phyloP scores from a whole-genome alignment of 2,329 filamentous ascomycete species.

The Harringtonia aguacate region DNA sequence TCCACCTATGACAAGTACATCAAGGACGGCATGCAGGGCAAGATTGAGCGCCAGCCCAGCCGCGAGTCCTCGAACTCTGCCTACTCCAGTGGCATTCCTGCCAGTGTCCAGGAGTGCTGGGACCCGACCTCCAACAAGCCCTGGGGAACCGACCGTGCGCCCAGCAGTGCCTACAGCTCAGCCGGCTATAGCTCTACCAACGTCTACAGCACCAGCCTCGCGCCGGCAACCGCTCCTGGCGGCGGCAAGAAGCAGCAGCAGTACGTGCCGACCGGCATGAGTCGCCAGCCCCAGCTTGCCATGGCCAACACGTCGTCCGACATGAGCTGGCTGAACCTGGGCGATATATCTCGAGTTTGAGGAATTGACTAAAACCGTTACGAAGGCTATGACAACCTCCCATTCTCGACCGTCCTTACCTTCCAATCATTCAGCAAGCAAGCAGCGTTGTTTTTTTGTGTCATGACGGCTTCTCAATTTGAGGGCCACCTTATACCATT shows the following conservation, averaged over 20 bases:
- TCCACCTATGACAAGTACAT: conserved; percentile 42
- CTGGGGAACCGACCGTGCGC: conserved; percentile 38
- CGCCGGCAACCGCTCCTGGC: conserved; percentile 18
- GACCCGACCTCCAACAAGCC: conserved; percentile 32
- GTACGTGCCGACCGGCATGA: conserved; percentile 23
- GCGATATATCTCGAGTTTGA: conserved; percentile 23
- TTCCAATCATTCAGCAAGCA: not conserved
- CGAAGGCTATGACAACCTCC: not conserved
- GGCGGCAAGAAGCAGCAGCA: conserved; percentile 2
- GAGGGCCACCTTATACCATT: not conserved
- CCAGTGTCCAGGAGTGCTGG: conserved; percentile 50
- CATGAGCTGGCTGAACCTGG: conserved; percentile 74
- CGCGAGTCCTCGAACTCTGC: conserved; percentile 35
- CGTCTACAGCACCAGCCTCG: conserved; percentile 33
- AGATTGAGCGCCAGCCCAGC: conserved; percentile 48
- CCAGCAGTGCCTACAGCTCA: conserved; percentile 39
- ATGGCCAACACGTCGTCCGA: conserved; percentile 46
- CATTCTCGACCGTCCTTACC: not conserved
- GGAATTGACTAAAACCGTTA: not conserved
- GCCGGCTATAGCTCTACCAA: conserved; percentile 33
- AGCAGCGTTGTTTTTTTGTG: not conserved
- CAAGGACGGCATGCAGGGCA: conserved; percentile 48
- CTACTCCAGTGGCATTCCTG: conserved; percentile 56
- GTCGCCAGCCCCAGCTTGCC: conserved; percentile 38
- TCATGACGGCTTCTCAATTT: not conserved